Conservation (phyloP, 225 moss, liverwort and hornwort genomes). For the Takakia lepidozioides region DNA sequence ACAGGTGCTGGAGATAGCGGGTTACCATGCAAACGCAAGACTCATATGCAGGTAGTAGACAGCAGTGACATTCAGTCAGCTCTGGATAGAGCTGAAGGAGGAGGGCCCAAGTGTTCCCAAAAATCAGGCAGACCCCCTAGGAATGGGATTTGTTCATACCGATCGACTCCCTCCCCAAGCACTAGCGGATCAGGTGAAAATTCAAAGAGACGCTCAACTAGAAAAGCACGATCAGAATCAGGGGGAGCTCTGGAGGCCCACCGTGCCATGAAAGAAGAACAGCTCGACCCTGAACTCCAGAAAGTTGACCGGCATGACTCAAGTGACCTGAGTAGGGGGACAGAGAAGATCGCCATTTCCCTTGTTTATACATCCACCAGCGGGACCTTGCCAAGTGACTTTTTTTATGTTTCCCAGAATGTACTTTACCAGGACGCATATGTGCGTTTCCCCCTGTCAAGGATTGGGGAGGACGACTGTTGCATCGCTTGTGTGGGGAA, state of each 20-base stretch:
- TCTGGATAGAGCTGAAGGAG: neutral
- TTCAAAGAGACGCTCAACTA: constrained; percentile 12
- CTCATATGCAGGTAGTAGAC: neutral
- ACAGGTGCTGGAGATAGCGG: neutral
- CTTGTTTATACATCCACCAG: constrained; percentile 19
- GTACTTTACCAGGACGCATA: constrained; percentile 62
- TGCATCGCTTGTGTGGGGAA: constrained; percentile 58
- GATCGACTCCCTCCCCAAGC: neutral
- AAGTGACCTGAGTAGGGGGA: constrained; percentile 63
- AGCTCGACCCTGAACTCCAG: neutral
- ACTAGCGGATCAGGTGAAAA: constrained; percentile 23
- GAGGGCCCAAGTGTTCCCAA: neutral
- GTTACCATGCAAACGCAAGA: neutral
- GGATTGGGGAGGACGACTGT: constrained; percentile 73
- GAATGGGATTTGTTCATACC: too few species aligned
- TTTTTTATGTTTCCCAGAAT: constrained; percentile 49
- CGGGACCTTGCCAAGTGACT: constrained; percentile 23
- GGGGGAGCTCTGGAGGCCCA: neutral
- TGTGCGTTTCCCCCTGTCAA: constrained; percentile 52
- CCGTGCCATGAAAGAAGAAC: too few species aligned
- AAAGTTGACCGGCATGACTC: constrained; percentile 9
- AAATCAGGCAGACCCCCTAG: neutral
- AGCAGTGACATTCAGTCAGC: neutral
- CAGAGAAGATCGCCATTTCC: constrained; percentile 50
- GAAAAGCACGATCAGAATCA: neutral